Percentiles rank a stretch among this genome's conserved stretches.
Evolutionary conservation across 2,329 filamentous ascomycete species (phyloP).

Genomic region (Bipolaris zeicola): DNA sequence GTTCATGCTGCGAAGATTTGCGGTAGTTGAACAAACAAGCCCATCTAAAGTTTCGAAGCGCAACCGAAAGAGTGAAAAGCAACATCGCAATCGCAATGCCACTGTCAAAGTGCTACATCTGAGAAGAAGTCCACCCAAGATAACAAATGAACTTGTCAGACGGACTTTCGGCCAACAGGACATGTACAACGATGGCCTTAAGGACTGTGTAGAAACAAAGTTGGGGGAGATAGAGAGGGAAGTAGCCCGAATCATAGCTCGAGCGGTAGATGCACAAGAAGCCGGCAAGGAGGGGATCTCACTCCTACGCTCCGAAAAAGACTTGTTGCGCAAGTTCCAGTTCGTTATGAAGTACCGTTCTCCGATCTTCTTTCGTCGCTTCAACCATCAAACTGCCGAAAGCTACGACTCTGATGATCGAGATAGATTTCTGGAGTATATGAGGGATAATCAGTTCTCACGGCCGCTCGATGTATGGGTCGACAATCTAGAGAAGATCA

Average conservation of each 20-base stretch:
- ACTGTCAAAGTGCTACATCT: not conserved
- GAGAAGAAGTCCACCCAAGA: not conserved
- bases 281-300: slow-evolving; percentile 26
- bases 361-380: slow-evolving; percentile 44
- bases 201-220: not conserved
- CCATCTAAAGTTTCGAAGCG: not conserved
- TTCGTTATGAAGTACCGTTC: slow-evolving; percentile 56
- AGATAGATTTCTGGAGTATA: slow-evolving; percentile 39
- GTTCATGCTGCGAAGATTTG: slow-evolving; percentile 45
- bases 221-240: not conserved
- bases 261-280: slow-evolving; percentile 18
- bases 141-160: not conserved
- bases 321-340: slow-evolving; percentile 53
- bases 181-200: not conserved
- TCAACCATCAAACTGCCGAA: slow-evolving; percentile 42
- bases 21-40: slow-evolving; percentile 16
- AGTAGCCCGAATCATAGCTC: slow-evolving; percentile 1
- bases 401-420: no score
- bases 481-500: slow-evolving; percentile 43
- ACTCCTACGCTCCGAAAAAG: slow-evolving; percentile 41
- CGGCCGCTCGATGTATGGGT: slow-evolving; percentile 41
- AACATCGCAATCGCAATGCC: not conserved
- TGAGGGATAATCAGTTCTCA: slow-evolving; percentile 16
- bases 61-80: not conserved
- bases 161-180: not conserved